Base-by-base conservation (phyloP, 2,329 filamentous ascomycete species). In the Curvularia spicifera region DNA sequence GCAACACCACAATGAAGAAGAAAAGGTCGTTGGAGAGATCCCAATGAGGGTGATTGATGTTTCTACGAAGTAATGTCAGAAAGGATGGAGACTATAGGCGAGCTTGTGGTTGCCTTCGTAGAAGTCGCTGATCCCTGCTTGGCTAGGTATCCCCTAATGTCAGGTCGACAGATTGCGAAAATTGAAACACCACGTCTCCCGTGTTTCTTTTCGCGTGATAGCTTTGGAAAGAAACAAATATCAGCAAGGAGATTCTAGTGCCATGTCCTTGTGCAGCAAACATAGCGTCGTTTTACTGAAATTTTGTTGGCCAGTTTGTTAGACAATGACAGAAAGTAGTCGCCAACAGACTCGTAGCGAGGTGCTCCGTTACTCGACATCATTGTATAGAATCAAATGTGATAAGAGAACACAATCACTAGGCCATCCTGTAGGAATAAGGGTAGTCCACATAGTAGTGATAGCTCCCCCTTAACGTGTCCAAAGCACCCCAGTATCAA, bases 71-170 rank as follows among this genome's bases (percentile, higher is more conserved):
- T 26, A 8, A 56, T 26, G 53, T 43, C 22, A n/a, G 29, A 28
- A 24, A 37, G 22, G 39, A 42, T 43, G 22, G 26, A 22, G 31
- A 20, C 35, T 39, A 9, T 26, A 49, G 37, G 33, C 20, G 26
- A 24, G 50, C 9, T 50, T 24, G 31, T 53, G 46, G 45, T 42
- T 48, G 46, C 33, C 26, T 35, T 24, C 22, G 22, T 24, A 24
- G 22, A 24, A 3, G 9, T 60, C 40, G 49, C 33, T 57, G 50
- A 50, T 47, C 45, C 46, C 35, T 57, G 54, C 43, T 51, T 35
- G 40, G 22, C 22, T 24, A 24, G 22, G 22, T 24, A 46, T 53
- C 40, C 45, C 53, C 31, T 44, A 49, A 39, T 37, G 3, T 44
- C 45, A 31, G 37, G 20, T 49, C 44, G 31, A 46, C 24, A 49